A percentile compares a stretch with the other conserved stretches of the same genome.
Conservation (phyloP, 257 asterid species). For the Ocimum tenuiflorum region DNA sequence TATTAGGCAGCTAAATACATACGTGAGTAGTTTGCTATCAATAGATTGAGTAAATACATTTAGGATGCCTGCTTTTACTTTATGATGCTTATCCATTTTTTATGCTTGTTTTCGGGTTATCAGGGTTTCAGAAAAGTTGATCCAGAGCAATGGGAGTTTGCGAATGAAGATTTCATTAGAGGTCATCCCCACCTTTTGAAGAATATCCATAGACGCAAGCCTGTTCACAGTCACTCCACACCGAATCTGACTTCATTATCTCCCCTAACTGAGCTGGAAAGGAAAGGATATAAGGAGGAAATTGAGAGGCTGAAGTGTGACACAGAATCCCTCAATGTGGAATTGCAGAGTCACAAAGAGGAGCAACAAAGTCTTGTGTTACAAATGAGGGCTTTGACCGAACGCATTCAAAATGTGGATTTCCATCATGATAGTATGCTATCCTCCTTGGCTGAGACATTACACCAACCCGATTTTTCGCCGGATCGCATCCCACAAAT, state of each 20-base stretch:
- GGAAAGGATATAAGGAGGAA: constrained; percentile 57
- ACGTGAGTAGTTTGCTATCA: constrained; percentile 41
- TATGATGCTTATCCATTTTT: constrained; percentile 2
- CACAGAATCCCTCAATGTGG: constrained; percentile 43
- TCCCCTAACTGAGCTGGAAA: constrained; percentile 55
- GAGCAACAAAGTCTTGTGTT: constrained; percentile 42
- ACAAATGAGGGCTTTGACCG: constrained; percentile 38
- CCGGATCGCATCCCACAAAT: constrained; percentile 33
- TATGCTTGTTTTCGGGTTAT: not conserved
- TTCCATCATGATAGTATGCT: constrained; percentile 44
- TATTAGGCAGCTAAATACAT: constrained; percentile 84
- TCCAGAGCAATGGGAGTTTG: constrained; percentile 92
- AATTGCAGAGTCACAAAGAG: constrained; percentile 46
- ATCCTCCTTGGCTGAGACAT: constrained; percentile 38
- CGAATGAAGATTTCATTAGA: constrained; percentile 69
- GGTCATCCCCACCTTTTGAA: constrained; percentile 68
- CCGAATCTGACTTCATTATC: constrained; percentile 36
- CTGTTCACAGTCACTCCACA: constrained; percentile 85
- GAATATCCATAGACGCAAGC: constrained; percentile 83
- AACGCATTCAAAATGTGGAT: constrained; percentile 40
- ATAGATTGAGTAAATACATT: not conserved
- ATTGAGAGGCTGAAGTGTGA: constrained; percentile 51
- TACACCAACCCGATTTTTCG: constrained; percentile 38
- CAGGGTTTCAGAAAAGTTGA: constrained; percentile 91
- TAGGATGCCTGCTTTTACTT: not conserved